Base-by-base conservation (phyloP, 2,329 filamentous ascomycete species). In the Cercospora zeina region DNA sequence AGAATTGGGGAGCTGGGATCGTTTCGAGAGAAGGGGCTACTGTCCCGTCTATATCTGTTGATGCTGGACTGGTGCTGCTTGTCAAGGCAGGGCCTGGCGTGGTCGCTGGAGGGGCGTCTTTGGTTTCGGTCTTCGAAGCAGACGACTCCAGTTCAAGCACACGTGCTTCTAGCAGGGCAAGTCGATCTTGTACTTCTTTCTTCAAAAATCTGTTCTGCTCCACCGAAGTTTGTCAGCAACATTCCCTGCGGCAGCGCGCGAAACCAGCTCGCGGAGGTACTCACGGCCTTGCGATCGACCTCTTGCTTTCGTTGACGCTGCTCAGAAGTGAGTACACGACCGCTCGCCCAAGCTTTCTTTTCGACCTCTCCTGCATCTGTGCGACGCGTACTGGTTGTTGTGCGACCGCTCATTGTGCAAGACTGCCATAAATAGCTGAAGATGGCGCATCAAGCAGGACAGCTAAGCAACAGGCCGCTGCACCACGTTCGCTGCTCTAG, bases 271-370 rank as follows among this genome's bases (percentile, higher is more conserved):
- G 24, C 24, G 42, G 14, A 49, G 13, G 21, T 27, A 49, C 49
- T 31, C n/a, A 53, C 49, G n/a, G 66, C 66, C 42, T 65, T 68
- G 4, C 66, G 63, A 54, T 68, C 66, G 30, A 66, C 66, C 49
- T 68, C 66, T 57, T 68, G 66, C 53, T 68, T 68, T 50, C 66
- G 53, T 34, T 65, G 65, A 30, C 66, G 62, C 60, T 68, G 66
- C 56, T 68, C 66, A 39, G 66, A 45, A 34, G 66, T 68, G 42
- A 68, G 59, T n/a, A 68, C 62, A 16, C 66, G 65, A 24, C 66
- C 66, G 54, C 65, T 67, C 27, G 66, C 66, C 66, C 66, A 68
- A 54, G 66, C 61, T 63, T 66, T 68, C 51, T 68, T 64, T 19
- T 60, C 61, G 33, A 49, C 58, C 31, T 53, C 59, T 58, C 63